Evolutionary conservation across 2,329 filamentous ascomycete species (phyloP), one percentile per base, ranked within the genome.

Genomic region (Pleoardoris graminearum): DNA sequence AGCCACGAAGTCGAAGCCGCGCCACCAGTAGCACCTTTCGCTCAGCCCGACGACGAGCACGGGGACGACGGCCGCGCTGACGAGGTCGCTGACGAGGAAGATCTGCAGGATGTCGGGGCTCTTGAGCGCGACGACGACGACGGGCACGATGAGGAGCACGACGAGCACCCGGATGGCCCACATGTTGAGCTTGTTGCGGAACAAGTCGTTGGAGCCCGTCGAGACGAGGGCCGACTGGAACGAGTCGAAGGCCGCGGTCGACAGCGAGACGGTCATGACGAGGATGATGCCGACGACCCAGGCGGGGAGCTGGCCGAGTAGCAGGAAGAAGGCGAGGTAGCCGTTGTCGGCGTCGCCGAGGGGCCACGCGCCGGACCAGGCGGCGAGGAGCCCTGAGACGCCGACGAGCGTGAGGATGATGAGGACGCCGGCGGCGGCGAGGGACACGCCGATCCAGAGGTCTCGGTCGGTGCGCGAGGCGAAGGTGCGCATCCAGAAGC

Each of bases 211-310:
- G 60, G 87, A 91, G 12, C 86, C 88, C 0, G 88, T 89, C n/a
- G 87, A 90, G 7, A 93, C 87, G 86, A 94, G 91, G 61, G 90
- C 88, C 1, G 86, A 88, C 74, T 93, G 90, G 32, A 93, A 79
- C 56, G 83, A 88, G 77, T 94, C 90, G 58, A 94, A 93, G 0
- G 89, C 85, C 0, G 90, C 86, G 2, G 87, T 90, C 65, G 85
- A 89, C 47, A 94, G 82, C 8, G 84, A 84, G 27, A 92, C 84
- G 1, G 89, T 84, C 88, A 94, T 91, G 68, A 93, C 85, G 8
- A 94, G 79, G 0, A 93, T 84, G 58, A 94, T 83, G 48, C 89
- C 89, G 2, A 94, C 83, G n/a, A 91, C 88, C 90, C 90, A 94
- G 50, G 75, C 80, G 0, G 90, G 90, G 1, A 94, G 82, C 59